Base-by-base conservation (phyloP, 768 basidiomycete species). In the Pholiota conissans region DNA sequence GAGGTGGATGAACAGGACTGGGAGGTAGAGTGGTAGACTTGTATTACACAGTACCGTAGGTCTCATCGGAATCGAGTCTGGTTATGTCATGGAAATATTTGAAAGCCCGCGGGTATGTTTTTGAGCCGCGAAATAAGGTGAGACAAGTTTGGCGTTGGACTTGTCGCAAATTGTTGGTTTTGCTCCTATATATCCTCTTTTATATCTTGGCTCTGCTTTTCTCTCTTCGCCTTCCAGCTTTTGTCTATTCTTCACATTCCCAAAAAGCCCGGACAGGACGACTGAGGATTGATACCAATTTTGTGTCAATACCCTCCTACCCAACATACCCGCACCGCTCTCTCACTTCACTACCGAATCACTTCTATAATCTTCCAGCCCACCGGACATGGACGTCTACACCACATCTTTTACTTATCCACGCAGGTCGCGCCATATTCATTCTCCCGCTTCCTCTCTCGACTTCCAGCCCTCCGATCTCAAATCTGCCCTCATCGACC, bases 361-460 rank as follows among this genome's bases (percentile, higher is more conserved):
- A 54, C 59, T 61, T 56, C 54, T 57, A 59, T 62, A 61, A 60
- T 59, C 57, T 55, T 63, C 69, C 42, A 55, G 29, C 58, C 53
- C 60, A 46, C 35, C 67, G 58, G 63, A 65, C 69, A 95, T 97
- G 95, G 95, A 97, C 72, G 85, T 95, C 71, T 96, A 95, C 84
- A 91, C 93, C 55, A 91, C 92, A 64, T 91, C 93, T 68, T 95
- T 97, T 82, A 89, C 89, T 65, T 90, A 91, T 77, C 93, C 93
- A 68, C 89, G 91, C 78, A 81, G 89, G 71, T 82, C 87, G 69
- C 86, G 86, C 69, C 83, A 83, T 74, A 75, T 80, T 77, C 84
- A 82, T 74, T 84, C 86, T 57, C 76, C 82, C 53, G 73, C 84
- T 64, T 81, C 83, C 53, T 82, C 87, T 59, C 77, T 87, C 76